A percentile compares a stretch with the other conserved stretches of the same genome.
These are phyloP conservation scores for Plasmodium gallinaceum DNA, from an alignment of 169 alveolate genomes.

Conservation along the genomic window DNA sequence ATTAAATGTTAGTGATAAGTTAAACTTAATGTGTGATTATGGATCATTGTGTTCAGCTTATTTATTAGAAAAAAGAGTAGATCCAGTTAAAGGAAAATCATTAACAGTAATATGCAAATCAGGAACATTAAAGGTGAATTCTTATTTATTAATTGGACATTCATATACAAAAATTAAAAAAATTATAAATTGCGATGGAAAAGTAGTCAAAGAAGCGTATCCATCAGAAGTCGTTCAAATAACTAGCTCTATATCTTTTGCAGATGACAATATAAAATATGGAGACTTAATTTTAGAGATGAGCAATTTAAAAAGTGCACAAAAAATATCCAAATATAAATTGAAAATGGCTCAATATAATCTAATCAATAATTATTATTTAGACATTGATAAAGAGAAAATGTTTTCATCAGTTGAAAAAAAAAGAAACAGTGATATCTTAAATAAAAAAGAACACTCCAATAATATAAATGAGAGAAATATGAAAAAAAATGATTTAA, in stretches of 20 bases:
- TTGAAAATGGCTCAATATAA: constrained; percentile 83
- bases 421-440: not conserved
- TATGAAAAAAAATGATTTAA: not conserved
- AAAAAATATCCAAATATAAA: constrained; percentile 81
- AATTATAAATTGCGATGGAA: constrained; percentile 60
- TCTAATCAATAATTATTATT: constrained; percentile 48
- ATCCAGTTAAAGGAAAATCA: constrained; percentile 80
- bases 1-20: constrained; percentile 80
- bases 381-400: not conserved
- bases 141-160: constrained; percentile 68
- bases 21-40: constrained; percentile 83
- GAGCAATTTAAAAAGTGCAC: constrained; percentile 80
- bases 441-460: not conserved
- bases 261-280: constrained; percentile 58
- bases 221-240: constrained; percentile 84
- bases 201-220: constrained; percentile 77
- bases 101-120: constrained; percentile 80
- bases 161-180: constrained; percentile 73
- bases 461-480: not conserved
- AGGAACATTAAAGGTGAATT: constrained; percentile 77
- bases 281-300: constrained; percentile 84
- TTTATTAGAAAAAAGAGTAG: constrained; percentile 81
- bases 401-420: not conserved
- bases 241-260: constrained; percentile 50
- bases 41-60: constrained; percentile 80